Conservation (phyloP, 805 yeast species). For the Yarrowia sp. region DNA sequence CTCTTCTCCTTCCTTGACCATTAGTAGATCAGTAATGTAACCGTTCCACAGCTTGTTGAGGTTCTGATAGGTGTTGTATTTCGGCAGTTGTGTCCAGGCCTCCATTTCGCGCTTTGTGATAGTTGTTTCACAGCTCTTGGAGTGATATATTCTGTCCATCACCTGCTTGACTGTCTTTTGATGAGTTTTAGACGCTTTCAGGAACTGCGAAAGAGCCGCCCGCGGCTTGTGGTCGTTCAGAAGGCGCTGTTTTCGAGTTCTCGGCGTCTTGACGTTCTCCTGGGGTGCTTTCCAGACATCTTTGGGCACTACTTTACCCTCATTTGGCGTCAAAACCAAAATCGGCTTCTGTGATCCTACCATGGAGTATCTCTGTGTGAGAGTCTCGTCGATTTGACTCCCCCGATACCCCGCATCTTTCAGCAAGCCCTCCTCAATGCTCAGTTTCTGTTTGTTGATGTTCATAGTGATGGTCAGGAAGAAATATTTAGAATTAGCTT, state of each 20-base stretch:
- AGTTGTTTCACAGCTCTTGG: background rate
- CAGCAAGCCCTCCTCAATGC: constrained; percentile 12
- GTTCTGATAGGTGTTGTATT: constrained; percentile 50
- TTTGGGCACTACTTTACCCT: background rate
- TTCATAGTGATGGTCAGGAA: constrained; percentile 14
- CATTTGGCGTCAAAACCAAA: constrained; percentile 33
- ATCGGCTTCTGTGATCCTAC: constrained; percentile 41
- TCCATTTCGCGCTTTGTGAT: background rate
- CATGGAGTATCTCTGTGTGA: constrained; percentile 42
- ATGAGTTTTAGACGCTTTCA: background rate
- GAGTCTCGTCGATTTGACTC: constrained; percentile 38
- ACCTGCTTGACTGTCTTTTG: background rate
- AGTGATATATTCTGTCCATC: background rate
- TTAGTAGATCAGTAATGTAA: constrained; percentile 59
- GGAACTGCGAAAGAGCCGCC: background rate
- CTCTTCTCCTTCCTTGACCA: constrained; percentile 29
- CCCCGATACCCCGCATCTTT: constrained; percentile 23
- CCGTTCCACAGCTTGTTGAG: constrained; percentile 70
- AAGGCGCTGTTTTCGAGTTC: background rate
- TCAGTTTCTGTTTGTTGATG: constrained; percentile 20
- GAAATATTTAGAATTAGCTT: constrained; percentile 10
- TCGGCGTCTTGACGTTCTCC: background rate
- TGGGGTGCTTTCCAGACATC: constrained; percentile 28
- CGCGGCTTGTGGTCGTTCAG: constrained; percentile 8
- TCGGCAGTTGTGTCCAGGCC: constrained; percentile 6